Percentiles rank a stretch among this genome's conserved stretches.
Conservation (phyloP, 352 stramenopile species). For the Pythium guiyangense region DNA sequence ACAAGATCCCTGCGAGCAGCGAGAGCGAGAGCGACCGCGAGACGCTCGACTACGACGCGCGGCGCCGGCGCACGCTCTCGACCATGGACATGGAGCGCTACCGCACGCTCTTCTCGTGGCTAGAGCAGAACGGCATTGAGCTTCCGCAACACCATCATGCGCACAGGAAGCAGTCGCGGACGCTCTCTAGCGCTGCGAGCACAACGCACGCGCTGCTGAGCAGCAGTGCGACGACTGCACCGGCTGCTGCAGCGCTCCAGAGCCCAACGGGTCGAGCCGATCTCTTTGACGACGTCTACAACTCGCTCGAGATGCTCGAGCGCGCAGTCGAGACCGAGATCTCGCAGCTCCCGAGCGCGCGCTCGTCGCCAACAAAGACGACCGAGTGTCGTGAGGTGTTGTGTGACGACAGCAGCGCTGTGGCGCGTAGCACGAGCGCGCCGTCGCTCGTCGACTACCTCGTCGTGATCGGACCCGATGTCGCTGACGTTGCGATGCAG, state of each 20-base stretch:
- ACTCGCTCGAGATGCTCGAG: slow-evolving; percentile 38
- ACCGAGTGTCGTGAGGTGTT: background rate
- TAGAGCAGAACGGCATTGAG: slow-evolving; percentile 35
- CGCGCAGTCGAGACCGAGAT: slow-evolving; percentile 31
- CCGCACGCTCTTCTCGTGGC: slow-evolving; percentile 35
- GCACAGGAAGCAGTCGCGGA: background rate
- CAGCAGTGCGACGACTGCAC: background rate
- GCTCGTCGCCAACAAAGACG: background rate
- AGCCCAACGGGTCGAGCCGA: slow-evolving; percentile 5
- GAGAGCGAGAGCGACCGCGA: slow-evolving; percentile 16
- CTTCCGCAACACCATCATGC: slow-evolving; percentile 16
- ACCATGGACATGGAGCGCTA: slow-evolving; percentile 42
- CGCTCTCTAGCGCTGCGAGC: background rate
- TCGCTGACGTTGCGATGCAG: slow-evolving; percentile 35
- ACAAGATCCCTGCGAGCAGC: slow-evolving; percentile 6
- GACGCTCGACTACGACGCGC: slow-evolving; percentile 3
- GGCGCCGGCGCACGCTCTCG: slow-evolving; percentile 14
- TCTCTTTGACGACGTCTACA: slow-evolving; percentile 43
- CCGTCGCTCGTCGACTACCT: slow-evolving; percentile 41
- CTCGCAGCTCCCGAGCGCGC: slow-evolving; percentile 11
- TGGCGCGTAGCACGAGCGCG: background rate
- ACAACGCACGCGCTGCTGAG: background rate
- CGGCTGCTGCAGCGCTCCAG: too few relatives aligned
- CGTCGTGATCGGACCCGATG: slow-evolving; percentile 37
- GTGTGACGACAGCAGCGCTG: background rate